These are phyloP conservation scores for Lachnellula occidentalis DNA, from an alignment of 2,329 filamentous ascomycete genomes.

Conservation along the genomic window DNA sequence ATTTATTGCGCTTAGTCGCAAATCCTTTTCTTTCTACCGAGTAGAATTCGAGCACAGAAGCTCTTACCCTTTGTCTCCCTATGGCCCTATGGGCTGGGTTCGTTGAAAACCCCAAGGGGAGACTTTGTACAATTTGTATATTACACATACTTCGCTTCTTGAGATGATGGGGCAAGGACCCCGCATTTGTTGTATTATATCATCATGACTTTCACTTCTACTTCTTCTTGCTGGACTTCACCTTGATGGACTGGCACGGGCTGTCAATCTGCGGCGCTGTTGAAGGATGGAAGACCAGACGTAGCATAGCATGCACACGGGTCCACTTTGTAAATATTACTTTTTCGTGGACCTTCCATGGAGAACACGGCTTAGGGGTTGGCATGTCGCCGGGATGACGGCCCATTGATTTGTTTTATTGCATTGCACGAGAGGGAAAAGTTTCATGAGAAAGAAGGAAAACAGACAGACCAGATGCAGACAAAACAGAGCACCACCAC, in stretches of 20 bases:
- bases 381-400: neutral
- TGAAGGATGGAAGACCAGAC: neutral
- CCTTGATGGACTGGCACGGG: slow-evolving; percentile 1
- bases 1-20: slow-evolving; percentile 13
- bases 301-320: neutral
- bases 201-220: neutral
- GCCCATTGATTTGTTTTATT: neutral
- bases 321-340: slow-evolving; percentile 1
- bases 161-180: neutral
- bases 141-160: neutral
- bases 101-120: no score
- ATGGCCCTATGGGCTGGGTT: no score
- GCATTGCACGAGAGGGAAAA: neutral
- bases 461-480: neutral
- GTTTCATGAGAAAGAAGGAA: neutral
- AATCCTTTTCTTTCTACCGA: slow-evolving; percentile 1
- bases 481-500: neutral
- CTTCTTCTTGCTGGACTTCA: neutral
- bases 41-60: neutral
- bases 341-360: neutral
- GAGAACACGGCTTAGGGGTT: neutral
- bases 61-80: no score
- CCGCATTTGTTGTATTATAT: slow-evolving; percentile 4
- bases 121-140: neutral
- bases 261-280: neutral